Evolutionary conservation across 1,139 yeast species (phyloP), one percentile per base, ranked within the genome.

Genomic region (Magnusiomyces suaveolens): DNA sequence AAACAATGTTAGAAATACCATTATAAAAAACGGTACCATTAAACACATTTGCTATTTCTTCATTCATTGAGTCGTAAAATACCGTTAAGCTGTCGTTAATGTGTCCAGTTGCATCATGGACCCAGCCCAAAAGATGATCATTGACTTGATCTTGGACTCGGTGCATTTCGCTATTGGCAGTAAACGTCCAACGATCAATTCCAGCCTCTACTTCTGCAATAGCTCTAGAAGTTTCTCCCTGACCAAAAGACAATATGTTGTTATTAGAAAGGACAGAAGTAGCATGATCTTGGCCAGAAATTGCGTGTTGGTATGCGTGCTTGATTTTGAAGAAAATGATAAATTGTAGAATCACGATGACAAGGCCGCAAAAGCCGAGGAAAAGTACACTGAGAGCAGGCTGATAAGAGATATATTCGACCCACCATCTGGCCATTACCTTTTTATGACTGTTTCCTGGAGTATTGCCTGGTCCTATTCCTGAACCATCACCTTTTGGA

Each of bases 51-150:
- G 75, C 74, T 12, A 92, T 69, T 0, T 81, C 81, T 2, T 67
- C 62, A 63, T 84, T 81, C 70, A 86, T 72, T 29, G 72, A 74
- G 4, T 67, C 68, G 43, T 79, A 72, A 64, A 84, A 78, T 2
- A 66, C 66, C 12, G 72, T 66, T 1, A 84, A 71, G 0, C 89
- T 83, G n/a, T 66, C 59, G 64, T 84, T 84, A 1, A 84, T 70
- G 0, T 80, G 63, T 0, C 67, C 60, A 0, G 89, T 79, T 0
- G 89, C 76, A 1, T 74, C 73, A 54, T 74, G 73, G 0, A 87
- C 75, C 79, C 85, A 79, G 0, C 88, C 87, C 59, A 90, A 80
- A 21, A 88, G 60, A 46, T 83, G 79, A 3, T 75, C 69, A 66
- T 90, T 90, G 43, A 89, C 68, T 2, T 66, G 65, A 0, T 59